Evolutionary conservation across 345 rosid genomes (phyloP), one percentile per base, ranked within the genome.

Genomic region (Jatropha curcas): DNA sequence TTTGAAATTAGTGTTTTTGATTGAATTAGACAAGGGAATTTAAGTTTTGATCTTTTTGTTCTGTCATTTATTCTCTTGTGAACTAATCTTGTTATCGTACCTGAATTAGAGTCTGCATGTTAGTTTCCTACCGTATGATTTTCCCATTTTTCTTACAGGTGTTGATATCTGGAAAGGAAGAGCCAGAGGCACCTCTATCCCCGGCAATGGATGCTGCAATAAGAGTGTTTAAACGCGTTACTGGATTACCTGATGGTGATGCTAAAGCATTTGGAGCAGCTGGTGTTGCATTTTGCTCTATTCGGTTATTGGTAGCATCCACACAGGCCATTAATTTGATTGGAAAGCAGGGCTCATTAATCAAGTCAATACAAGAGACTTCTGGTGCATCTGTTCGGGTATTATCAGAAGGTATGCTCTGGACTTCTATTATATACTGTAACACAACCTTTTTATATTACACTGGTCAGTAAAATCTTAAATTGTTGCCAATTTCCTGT

Each of bases 301-400:
- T 88, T 25, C 82, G 87, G 73, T 80, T 92, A 45, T 72, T 94
- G 87, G 96, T 89, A 73, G 89, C 97, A 19, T 87, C 92, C 35
- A 79, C 93, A 0, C 98, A 94, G 75, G 98, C 96, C 1, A 92
- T 90, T 4, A 88, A 82, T 80, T 84, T 94, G 52, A 94, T 94
- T 43, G 97, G 98, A 45, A 94, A 88, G 79, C 97, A 94, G 72
- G 98, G 97, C 14, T 90, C 90, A 8, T 64, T 81, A 35, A 92
- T 94, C 57, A 94, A 86, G 65, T 90, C 97, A 5, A 87, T 94
- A 24, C 96, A 92, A 56, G 97, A 94, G 80, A 82, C 68, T 60
- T 80, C 92, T 70, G 89, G 92, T 72, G 97, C 94, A 65, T 80
- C 89, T 35, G 90, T 92, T 57, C 88, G 96, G 22, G 86, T 92